Evolutionary conservation across 2,329 filamentous ascomycete genomes (phyloP).

Genomic region (Penicillium sp.): DNA sequence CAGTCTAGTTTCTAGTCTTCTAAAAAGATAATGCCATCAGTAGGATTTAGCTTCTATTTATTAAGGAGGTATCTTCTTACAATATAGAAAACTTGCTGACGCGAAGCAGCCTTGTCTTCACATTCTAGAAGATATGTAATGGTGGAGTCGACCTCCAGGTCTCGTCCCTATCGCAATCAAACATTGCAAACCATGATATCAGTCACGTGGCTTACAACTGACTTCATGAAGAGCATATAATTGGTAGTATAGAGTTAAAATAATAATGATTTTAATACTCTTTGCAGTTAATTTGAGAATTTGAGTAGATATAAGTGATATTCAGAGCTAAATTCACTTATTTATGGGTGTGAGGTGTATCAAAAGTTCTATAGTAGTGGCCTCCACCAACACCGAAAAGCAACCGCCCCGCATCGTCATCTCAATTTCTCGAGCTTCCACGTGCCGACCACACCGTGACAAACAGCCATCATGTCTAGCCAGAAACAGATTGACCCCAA

Average conservation of each 20-base stretch:
- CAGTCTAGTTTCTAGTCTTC: neutral
- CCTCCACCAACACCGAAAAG: conserved; percentile 16
- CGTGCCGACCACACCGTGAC: conserved; percentile 8
- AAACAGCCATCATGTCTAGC: conserved; percentile 38
- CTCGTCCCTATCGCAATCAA: conserved; percentile 20
- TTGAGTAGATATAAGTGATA: neutral
- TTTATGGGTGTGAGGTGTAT: neutral
- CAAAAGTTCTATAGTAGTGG: conserved; percentile 5
- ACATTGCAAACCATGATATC: conserved; percentile 31
- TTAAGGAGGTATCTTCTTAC: too few species aligned
- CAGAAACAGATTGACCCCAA: conserved; percentile 43
- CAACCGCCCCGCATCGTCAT: conserved; percentile 35
- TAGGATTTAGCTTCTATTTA: too few species aligned
- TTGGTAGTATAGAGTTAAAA: neutral
- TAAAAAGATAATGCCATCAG: neutral
- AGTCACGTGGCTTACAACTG: conserved; percentile 23
- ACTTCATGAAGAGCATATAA: neutral
- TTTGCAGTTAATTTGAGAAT: too few species aligned
- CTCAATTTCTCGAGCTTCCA: conserved; percentile 31
- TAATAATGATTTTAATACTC: neutral
- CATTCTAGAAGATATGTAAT: neutral
- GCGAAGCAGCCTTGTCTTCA: neutral
- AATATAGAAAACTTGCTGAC: too few species aligned
- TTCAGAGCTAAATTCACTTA: neutral
- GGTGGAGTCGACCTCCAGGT: neutral